Percentiles rank a stretch among this genome's conserved stretches.
Evolutionary conservation across 768 basidiomycete genomes (phyloP).

Genomic region (Plicaturopsis crispa): DNA sequence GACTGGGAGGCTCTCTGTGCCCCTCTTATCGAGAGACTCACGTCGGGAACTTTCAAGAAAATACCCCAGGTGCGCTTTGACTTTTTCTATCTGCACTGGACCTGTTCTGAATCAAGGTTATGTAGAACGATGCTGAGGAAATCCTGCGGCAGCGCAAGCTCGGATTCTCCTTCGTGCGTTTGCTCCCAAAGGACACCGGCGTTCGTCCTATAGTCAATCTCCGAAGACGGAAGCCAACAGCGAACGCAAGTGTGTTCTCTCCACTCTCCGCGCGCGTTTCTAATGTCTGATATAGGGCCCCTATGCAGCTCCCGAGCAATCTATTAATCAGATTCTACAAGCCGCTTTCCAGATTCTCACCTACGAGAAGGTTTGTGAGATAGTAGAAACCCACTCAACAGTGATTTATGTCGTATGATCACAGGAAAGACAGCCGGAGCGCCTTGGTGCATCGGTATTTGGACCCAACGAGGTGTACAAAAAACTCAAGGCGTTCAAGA

Average conservation of each 20-base stretch:
- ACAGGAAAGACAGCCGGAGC: constrained; percentile 53
- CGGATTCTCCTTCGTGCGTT: constrained; percentile 79
- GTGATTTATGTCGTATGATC: background rate
- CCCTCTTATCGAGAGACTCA: constrained; percentile 75
- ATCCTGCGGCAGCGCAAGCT: constrained; percentile 66
- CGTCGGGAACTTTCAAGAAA: constrained; percentile 59
- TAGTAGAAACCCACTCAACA: background rate
- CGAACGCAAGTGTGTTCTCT: constrained; percentile 21
- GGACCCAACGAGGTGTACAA: constrained; percentile 77
- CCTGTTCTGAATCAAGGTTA: too few relatives aligned
- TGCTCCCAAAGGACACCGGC: constrained; percentile 92
- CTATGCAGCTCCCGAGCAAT: constrained; percentile 31
- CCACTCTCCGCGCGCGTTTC: too few relatives aligned
- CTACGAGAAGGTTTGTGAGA: constrained; percentile 66
- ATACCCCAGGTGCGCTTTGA: constrained; percentile 50
- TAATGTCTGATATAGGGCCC: constrained; percentile 17
- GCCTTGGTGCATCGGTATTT: constrained; percentile 78
- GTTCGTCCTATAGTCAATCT: constrained; percentile 94
- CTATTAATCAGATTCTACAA: constrained; percentile 85
- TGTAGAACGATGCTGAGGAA: constrained; percentile 54
- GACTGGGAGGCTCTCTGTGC: constrained; percentile 84
- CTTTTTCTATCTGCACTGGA: background rate
- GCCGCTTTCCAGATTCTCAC: constrained; percentile 82
- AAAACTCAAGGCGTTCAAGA: constrained; percentile 67
- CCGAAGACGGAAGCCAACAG: constrained; percentile 38